Percentiles rank a stretch among this genome's conserved stretches.
Evolutionary conservation across 352 stramenopile species (phyloP).

Genomic region (Globisporangium yorkense): DNA sequence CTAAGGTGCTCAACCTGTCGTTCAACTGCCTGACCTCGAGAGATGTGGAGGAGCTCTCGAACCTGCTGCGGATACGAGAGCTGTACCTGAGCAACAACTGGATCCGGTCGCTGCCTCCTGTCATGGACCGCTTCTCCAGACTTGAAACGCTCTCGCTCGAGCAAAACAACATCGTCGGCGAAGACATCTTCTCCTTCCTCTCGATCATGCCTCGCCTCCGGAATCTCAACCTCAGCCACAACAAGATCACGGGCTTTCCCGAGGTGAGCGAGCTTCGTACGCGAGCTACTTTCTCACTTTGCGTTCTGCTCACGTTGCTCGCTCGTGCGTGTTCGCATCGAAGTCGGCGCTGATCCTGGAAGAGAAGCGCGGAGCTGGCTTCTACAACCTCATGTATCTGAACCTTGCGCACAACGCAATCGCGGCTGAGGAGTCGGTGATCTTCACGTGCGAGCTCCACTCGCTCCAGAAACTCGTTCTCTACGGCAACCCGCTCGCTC

Average conservation of each 20-base stretch:
- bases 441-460: conserved; percentile 40
- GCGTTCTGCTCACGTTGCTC: neutral
- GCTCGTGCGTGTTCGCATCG: neutral
- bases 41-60: conserved; percentile 66
- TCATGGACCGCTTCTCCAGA: conserved; percentile 71
- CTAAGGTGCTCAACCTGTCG: conserved; percentile 65
- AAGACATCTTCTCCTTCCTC: conserved; percentile 69
- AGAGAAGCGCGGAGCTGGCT: conserved; percentile 54
- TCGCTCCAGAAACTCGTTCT: conserved; percentile 64
- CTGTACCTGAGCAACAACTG: conserved; percentile 73
- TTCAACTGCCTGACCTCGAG: conserved; percentile 66
- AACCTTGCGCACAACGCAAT: conserved; percentile 76
- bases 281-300: neutral
- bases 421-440: conserved; percentile 35
- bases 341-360: conserved; percentile 46
- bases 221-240: conserved; percentile 77
- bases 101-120: conserved; percentile 55
- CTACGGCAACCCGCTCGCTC: conserved; percentile 66
- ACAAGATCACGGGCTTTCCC: conserved; percentile 67
- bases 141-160: conserved; percentile 77
- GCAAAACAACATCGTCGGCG: conserved; percentile 61
- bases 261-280: conserved; percentile 27
- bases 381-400: conserved; percentile 64
- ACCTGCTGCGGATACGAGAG: conserved; percentile 69
- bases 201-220: conserved; percentile 53